A percentile compares a stretch with the other conserved stretches of the same genome.
Evolutionary conservation across 352 stramenopile species (phyloP).

Genomic region (Blastocystis sp.): DNA sequence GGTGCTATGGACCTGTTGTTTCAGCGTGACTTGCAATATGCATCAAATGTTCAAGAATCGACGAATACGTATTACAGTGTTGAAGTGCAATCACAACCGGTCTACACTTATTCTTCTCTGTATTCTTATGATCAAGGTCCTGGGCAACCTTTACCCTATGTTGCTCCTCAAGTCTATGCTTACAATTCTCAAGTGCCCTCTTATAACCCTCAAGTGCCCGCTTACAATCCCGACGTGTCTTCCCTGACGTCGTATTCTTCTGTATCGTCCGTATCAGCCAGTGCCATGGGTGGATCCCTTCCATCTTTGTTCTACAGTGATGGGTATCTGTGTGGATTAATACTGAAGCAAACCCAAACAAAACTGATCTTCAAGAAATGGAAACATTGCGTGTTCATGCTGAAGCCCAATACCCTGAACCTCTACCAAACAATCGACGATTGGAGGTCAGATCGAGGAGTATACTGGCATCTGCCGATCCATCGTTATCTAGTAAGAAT

Average conservation of each 20-base stretch:
- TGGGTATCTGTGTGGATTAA: not conserved
- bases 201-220: not conserved
- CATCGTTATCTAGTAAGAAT: not conserved
- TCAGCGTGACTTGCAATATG: not conserved
- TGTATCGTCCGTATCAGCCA: too few relatives aligned
- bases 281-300: not conserved
- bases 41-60: not conserved
- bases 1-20: not conserved
- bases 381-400: constrained; percentile 33
- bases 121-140: not conserved
- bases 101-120: not conserved
- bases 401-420: not conserved
- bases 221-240: not conserved
- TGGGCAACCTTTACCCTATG: not conserved
- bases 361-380: constrained; percentile 44
- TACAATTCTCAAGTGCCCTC: not conserved
- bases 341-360: constrained; percentile 25
- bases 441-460: not conserved
- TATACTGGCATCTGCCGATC: not conserved
- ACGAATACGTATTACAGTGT: not conserved
- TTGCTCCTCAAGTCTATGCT: not conserved
- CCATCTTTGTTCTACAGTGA: constrained; percentile 31
- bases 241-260: not conserved
- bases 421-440: not conserved
- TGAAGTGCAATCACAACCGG: not conserved